Evolutionary conservation across 2,329 filamentous ascomycete species (phyloP), one percentile per base, ranked within the genome.

Genomic region (Aspergillus sp.): DNA sequence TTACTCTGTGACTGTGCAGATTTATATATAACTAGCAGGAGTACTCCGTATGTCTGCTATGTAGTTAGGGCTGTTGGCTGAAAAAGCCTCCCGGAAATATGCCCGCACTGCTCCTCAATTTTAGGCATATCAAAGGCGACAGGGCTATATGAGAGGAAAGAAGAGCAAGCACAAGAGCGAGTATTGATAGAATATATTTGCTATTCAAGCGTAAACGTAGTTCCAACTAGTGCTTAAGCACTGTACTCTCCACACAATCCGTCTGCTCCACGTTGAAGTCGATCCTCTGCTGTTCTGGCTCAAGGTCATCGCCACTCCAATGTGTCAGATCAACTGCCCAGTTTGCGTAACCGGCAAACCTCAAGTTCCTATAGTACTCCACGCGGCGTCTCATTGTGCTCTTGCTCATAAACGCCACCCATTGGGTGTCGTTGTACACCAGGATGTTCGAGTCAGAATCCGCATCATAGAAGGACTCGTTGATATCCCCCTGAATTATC

Each of bases 341-440:
- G 41, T 58, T 53, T 9, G 47, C 56, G 31, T 51, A 58, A 14
- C 56, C 56, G 1, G 33, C 31, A 27, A 58, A 58, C 9, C 47
- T 55, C 40, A 51, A 19, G n/a, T 17, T 19, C 40, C 41, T 25
- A 23, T 58, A 58, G 21, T 54, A 40, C 52, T 51, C 51, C 11
- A 51, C 45, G n/a, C 56, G 56, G 9, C 41, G 27, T 4, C 27
- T 25, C 33, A 55, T 50, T 11, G 40, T 58, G 17, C n/a, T 21
- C 19, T 50, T 35, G n/a, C 35, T 51, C 56, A 58, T 54, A 17
- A 47, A 58, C 2, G 51, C 47, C 4, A 58, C 51, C 56, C 56
- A 58, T 19, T 58, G 56, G n/a, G 56, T 58, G 27, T 55, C 47
- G 17, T 58, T 51, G 33, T 58, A 58, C 11, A 58, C 51, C 6